Evolutionary conservation across 768 basidiomycete species (phyloP), one percentile per base, ranked within the genome.

Genomic region (Austroboletus eburneus): DNA sequence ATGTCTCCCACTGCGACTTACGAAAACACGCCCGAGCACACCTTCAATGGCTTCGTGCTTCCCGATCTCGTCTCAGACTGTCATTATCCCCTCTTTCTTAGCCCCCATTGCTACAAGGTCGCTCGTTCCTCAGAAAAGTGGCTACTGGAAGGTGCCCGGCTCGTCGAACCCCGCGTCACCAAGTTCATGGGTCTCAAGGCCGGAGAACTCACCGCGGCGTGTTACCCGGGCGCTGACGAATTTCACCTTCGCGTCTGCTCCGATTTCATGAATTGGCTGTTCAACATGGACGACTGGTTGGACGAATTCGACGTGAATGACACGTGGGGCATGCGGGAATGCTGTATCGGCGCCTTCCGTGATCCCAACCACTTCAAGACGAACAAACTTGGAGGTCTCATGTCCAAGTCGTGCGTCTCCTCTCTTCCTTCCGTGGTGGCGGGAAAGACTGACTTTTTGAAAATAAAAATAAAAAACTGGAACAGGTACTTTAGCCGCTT

Each of bases 141-240:
- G 72, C 46, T 72, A 23, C 21, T 64, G 5, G 35, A 52, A 32
- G 61, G 59, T 0, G 57, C 59, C 18, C 52, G 48, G 9, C 58
- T 65, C 30, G 57, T 61, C 43, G 65, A 66, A 38, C 67, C 69
- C 46, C 57, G 57, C 8, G 42, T 49, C 24, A 67, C 63, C 48
- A 68, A 65, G 29, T 73, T 85, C 43, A 71, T 72, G 55, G 80
- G 78, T 23, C 71, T 85, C 45, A 78, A 83, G 50, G 80, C 80
- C 12, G 81, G 83, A 36, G 79, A 82, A 51, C 76, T 87, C 52
- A 78, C 81, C 27, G 81, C 81, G 3, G 75, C 70, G 57, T 83
- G 80, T 61, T 87, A 85, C 61, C 73, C 78, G 46, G 74, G 74
- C 21, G 69, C 77, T 18, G 66, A 76, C n/a, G 61, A 70, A 35